Percentiles rank a stretch among this genome's conserved stretches.
Evolutionary conservation across 257 asterid genomes (phyloP).

Genomic region (Ophiorrhiza pumila): DNA sequence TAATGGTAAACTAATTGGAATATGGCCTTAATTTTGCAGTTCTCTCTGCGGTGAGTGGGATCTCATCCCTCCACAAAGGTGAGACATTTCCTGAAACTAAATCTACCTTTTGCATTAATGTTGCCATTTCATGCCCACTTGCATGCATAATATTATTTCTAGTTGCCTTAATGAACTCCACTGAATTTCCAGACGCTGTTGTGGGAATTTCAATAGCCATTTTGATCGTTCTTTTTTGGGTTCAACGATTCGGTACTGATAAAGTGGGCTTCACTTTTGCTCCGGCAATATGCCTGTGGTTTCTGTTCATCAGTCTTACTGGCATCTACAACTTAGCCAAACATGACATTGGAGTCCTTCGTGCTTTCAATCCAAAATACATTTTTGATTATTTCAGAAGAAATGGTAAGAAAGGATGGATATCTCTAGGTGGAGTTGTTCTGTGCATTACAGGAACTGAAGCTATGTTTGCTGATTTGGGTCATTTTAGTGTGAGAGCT

Average conservation of each 20-base stretch:
- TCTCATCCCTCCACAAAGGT: constrained; percentile 27
- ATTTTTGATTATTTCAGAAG: constrained; percentile 53
- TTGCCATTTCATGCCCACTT: too few species aligned
- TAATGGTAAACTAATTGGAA: constrained; percentile 3
- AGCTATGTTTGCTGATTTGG: constrained; percentile 86
- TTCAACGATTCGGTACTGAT: constrained; percentile 72
- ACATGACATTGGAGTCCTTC: constrained; percentile 39
- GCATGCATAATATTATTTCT: too few species aligned
- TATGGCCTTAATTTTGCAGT: constrained; percentile 18
- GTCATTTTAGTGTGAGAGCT: constrained; percentile 64
- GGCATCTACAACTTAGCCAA: constrained; percentile 56
- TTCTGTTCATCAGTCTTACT: constrained; percentile 37
- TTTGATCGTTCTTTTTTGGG: constrained; percentile 40
- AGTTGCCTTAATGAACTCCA: too few species aligned
- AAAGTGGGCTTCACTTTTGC: constrained; percentile 73
- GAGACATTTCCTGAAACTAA: not conserved
- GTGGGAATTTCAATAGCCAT: constrained; percentile 51
- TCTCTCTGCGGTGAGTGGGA: constrained; percentile 37
- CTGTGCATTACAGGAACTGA: constrained; percentile 76
- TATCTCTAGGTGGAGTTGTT: constrained; percentile 66
- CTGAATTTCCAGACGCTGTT: constrained; percentile 34
- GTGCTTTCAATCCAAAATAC: constrained; percentile 59
- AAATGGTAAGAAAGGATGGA: constrained; percentile 58
- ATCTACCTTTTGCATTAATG: not conserved
- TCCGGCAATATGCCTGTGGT: constrained; percentile 62